Evolutionary conservation across 768 basidiomycete species (phyloP).

Genomic region (Tulasnella sp.): DNA sequence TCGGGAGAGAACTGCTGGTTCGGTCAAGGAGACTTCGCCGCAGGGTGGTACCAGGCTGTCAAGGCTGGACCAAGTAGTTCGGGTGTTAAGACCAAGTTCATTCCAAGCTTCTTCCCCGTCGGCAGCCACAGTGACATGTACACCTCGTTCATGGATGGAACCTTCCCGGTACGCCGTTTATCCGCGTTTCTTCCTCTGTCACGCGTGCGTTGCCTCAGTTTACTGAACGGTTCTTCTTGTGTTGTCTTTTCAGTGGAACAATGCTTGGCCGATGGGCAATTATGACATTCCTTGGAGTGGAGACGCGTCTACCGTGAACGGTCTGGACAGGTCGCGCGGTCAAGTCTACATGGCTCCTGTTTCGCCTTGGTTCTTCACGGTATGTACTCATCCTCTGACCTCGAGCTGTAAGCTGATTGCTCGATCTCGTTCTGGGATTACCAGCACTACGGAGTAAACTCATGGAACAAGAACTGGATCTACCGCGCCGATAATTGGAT

Average conservation of each 20-base stretch:
- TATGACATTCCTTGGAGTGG: constrained; percentile 51
- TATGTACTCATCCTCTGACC: constrained; percentile 20
- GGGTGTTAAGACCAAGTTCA: constrained; percentile 38
- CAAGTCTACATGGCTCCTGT: constrained; percentile 57
- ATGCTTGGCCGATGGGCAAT: constrained; percentile 67
- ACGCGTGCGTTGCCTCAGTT: constrained; percentile 32
- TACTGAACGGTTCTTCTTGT: not conserved
- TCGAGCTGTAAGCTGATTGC: not conserved
- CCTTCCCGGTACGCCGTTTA: constrained; percentile 34
- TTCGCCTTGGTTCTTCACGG: constrained; percentile 77
- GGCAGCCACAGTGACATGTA: constrained; percentile 37
- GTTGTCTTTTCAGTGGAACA: constrained; percentile 62
- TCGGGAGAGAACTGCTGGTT: constrained; percentile 70
- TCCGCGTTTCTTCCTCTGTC: constrained; percentile 35
- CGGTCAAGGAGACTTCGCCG: constrained; percentile 55
- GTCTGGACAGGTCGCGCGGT: constrained; percentile 33
- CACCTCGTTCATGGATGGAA: constrained; percentile 34
- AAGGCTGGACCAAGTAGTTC: constrained; percentile 42
- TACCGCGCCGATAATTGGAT: constrained; percentile 43
- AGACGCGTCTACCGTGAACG: constrained; percentile 45
- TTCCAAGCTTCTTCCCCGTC: constrained; percentile 45
- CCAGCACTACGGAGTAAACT: constrained; percentile 63
- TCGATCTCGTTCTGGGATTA: not conserved
- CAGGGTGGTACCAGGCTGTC: constrained; percentile 64
- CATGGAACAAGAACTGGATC: constrained; percentile 68